Base-by-base conservation (phyloP, 441 rosid species). In the Erysimum pusillum region DNA sequence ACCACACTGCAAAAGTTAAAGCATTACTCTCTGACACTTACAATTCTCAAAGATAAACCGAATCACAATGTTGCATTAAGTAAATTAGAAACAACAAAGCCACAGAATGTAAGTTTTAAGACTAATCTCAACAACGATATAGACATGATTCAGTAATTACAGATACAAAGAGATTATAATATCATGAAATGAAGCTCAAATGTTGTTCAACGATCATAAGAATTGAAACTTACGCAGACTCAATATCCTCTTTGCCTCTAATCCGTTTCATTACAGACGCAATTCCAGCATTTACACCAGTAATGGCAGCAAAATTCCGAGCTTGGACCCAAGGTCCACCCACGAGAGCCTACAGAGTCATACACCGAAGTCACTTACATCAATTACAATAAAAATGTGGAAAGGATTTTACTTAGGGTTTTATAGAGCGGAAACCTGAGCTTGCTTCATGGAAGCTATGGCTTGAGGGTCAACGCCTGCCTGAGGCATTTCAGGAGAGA, bases 211-310 rank as follows among this genome's bases (percentile, higher is more conserved):
- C n/a, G 7, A 53, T 22, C 5, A 25, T 9, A 25, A 5, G 31
- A 52, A 22, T 13, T 9, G 59, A 73, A 65, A 74, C 82, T 74
- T 74, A 79, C 82, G 82, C 82, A 79, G 98, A 89, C 67, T 93
- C 91, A 63, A 95, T 88, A 86, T 95, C 99, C 76, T 93, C 97
- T 85, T 93, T 95, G 82, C 98, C 99, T 85, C 98, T 81, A 81
- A 92, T 52, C 69, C 98, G 87, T 80, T 86, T 91, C 97, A 95
- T 86, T 7, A 93, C 86, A 64, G 85, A 87, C 9, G 97, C 82
- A 69, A 95, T 90, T 62, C 98, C 98, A n/a, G 99, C 92, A 85
- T 93, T 92, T 9, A 90, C 95, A 42, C 98, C 93, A 0, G 97
- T 91, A 84, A 95, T 90, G 0, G 92, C 94, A 46, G 98, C 98